Percentiles rank a stretch among this genome's conserved stretches.
These are phyloP conservation scores for Boehmeria nivea DNA, from an alignment of 306 rosid species.

Conservation along the genomic window DNA sequence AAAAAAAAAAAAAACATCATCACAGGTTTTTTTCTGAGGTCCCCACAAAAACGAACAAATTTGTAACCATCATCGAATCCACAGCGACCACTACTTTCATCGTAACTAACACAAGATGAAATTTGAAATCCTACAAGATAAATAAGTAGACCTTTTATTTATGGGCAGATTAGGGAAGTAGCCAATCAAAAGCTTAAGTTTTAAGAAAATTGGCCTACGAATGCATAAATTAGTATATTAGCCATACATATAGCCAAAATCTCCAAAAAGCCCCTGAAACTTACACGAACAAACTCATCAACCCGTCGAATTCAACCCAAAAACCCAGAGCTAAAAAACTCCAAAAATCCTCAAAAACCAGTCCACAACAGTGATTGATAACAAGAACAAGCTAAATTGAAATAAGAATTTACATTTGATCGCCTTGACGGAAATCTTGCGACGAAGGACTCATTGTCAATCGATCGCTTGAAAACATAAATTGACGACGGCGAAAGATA, in stretches of 20 bases:
- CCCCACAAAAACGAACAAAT: conserved; percentile 50
- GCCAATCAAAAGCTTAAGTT: no score
- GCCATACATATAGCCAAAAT: no score
- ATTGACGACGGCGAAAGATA: neutral
- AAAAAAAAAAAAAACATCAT: no score
- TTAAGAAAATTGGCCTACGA: no score
- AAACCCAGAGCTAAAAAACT: no score
- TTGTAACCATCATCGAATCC: conserved; percentile 32
- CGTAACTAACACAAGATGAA: conserved; percentile 47
- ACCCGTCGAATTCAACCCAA: no score
- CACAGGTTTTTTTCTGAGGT: conserved; percentile 41
- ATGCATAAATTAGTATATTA: no score
- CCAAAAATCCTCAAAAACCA: neutral
- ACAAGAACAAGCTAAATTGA: neutral
- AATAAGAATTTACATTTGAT: neutral
- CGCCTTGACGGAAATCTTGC: neutral
- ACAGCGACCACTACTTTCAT: conserved; percentile 56
- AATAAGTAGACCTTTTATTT: no score
- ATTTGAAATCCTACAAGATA: no score
- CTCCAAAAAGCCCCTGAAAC: no score
- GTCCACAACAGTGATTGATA: neutral
- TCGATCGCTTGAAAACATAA: neutral
- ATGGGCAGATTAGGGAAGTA: no score
- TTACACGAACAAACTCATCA: no score
- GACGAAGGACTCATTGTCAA: neutral